These are phyloP conservation scores for Gracilariopsis chorda DNA, from an alignment of 23 red algal species.

Conservation along the genomic window DNA sequence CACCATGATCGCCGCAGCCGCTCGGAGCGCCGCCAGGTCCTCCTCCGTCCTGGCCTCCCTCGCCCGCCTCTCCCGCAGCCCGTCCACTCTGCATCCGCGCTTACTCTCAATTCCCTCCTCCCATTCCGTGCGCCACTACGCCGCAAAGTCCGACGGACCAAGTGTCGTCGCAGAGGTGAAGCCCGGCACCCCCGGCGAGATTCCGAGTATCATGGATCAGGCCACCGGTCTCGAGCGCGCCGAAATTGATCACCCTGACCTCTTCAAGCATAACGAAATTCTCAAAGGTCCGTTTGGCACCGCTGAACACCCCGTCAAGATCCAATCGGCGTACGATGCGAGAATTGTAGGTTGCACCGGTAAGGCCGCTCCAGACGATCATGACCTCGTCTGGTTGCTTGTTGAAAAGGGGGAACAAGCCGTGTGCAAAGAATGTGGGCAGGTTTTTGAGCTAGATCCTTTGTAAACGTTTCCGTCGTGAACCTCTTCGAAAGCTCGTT, in stretches of 20 bases:
- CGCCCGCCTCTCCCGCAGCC: not conserved
- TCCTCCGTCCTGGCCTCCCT: not conserved
- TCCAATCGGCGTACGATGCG: slow-evolving; percentile 77
- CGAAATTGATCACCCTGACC: slow-evolving; percentile 85
- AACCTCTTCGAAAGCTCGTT: not conserved
- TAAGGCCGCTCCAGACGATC: slow-evolving; percentile 80
- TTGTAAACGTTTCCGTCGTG: slow-evolving; percentile 10
- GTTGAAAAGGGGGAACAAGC: slow-evolving; percentile 67
- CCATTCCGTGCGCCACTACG: not conserved
- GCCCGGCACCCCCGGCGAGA: slow-evolving; percentile 49
- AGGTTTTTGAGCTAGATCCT: slow-evolving; percentile 85
- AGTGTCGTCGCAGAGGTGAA: slow-evolving; percentile 48
- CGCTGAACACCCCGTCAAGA: slow-evolving; percentile 67
- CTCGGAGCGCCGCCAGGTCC: not conserved
- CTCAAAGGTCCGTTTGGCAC: slow-evolving; percentile 90
- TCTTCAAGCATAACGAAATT: slow-evolving; percentile 93
- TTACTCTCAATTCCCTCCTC: not conserved
- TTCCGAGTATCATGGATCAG: slow-evolving; percentile 80
- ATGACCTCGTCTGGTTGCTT: slow-evolving; percentile 87
- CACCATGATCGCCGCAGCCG: not conserved
- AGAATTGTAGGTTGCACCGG: slow-evolving; percentile 97
- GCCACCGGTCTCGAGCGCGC: slow-evolving; percentile 85
- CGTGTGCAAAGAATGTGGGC: slow-evolving; percentile 80
- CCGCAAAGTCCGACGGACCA: not conserved
- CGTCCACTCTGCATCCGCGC: not conserved